These are phyloP conservation scores for Kodamaea kaohsiungensis DNA, from an alignment of 805 yeast species.

Conservation along the genomic window DNA sequence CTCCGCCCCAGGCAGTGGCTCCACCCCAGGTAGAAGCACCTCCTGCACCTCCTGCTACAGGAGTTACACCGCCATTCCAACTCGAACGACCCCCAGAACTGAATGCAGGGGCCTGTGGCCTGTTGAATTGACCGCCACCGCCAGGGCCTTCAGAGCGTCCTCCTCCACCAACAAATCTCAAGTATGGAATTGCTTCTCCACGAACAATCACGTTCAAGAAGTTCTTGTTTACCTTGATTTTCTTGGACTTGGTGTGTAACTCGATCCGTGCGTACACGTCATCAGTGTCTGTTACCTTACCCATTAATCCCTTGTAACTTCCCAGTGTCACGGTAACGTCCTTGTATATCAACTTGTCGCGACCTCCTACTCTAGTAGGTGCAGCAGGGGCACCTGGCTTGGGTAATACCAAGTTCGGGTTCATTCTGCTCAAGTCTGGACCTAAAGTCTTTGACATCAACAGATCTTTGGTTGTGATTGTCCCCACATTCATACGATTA, in stretches of 20 bases:
- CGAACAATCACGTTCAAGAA: slow-evolving; percentile 72
- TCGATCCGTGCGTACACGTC: slow-evolving; percentile 92
- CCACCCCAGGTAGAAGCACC: slow-evolving; percentile 55
- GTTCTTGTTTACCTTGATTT: slow-evolving; percentile 77
- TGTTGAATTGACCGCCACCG: slow-evolving; percentile 13
- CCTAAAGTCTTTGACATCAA: slow-evolving; percentile 53
- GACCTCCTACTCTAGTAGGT: slow-evolving; percentile 59
- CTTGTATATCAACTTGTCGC: slow-evolving; percentile 80
- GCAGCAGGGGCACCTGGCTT: slow-evolving; percentile 42
- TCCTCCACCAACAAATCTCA: slow-evolving; percentile 69
- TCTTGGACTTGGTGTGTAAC: slow-evolving; percentile 88
- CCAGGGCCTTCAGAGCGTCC: slow-evolving; percentile 7
- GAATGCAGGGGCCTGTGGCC: slow-evolving; percentile 33
- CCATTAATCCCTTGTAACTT: slow-evolving; percentile 94
- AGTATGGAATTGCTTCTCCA: slow-evolving; percentile 74
- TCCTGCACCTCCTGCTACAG: slow-evolving; percentile 13
- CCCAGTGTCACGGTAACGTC: slow-evolving; percentile 85
- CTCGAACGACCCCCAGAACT: slow-evolving; percentile 53
- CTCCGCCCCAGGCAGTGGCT: slow-evolving; percentile 28
- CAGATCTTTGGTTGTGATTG: slow-evolving; percentile 82
- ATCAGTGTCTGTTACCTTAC: slow-evolving; percentile 90
- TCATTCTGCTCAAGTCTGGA: slow-evolving; percentile 80
- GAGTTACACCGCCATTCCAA: slow-evolving; percentile 45
- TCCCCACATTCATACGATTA: slow-evolving; percentile 71
- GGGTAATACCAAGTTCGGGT: slow-evolving; percentile 76